Percentiles rank a stretch among this genome's conserved stretches.
phyloP scores from a whole-genome alignment of 1,284 basidiomycete genomes.

The Fomitopsis betulina region DNA sequence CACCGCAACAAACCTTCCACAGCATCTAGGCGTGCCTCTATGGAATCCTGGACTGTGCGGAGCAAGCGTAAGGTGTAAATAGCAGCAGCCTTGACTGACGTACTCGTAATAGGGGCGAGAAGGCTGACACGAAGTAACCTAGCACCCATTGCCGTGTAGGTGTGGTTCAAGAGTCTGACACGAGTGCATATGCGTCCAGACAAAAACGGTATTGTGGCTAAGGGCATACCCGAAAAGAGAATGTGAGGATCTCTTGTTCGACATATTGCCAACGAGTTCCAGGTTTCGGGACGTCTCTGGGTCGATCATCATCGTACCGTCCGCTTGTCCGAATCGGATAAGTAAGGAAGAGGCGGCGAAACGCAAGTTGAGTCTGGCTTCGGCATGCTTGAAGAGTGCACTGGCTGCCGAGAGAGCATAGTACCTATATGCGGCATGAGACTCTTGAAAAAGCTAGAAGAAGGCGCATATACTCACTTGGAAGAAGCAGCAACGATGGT shows the following conservation, averaged over 20 bases:
- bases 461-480: constrained; percentile 52
- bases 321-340: constrained; percentile 76
- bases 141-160: constrained; percentile 84
- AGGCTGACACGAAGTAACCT: constrained; percentile 79
- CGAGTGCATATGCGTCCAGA: background rate
- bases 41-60: constrained; percentile 47
- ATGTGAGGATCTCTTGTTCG: constrained; percentile 58
- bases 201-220: background rate
- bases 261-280: constrained; percentile 79
- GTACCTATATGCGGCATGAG: constrained; percentile 47
- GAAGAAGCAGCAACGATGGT: constrained; percentile 70
- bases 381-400: constrained; percentile 82
- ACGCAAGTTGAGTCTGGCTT: constrained; percentile 58
- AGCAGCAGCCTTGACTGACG: constrained; percentile 7
- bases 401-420: constrained; percentile 82
- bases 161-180: constrained; percentile 67
- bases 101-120: constrained; percentile 79
- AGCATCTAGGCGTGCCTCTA: constrained; percentile 80
- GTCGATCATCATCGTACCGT: constrained; percentile 92
- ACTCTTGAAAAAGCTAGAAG: too few relatives aligned
- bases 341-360: constrained; percentile 73
- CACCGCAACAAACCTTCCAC: constrained; percentile 57
- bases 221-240: constrained; percentile 67
- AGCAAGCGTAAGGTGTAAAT: background rate
- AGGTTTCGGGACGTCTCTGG: constrained; percentile 82